A percentile compares a stretch with the other conserved stretches of the same genome.
These are phyloP conservation scores for Coffea humblotiana DNA, from an alignment of 305 asterid genomes.

Conservation along the genomic window DNA sequence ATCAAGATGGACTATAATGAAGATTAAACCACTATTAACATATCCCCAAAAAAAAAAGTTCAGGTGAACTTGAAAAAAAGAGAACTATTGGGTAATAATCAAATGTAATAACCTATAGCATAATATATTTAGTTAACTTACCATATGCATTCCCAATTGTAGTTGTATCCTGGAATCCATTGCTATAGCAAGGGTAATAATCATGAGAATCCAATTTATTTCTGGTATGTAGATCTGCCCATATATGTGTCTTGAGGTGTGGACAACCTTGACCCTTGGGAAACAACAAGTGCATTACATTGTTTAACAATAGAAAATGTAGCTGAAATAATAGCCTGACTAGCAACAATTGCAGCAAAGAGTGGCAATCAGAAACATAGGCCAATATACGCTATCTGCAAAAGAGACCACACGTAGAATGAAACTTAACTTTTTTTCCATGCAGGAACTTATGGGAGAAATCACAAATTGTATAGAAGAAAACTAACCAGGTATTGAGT, in stretches of 20 bases:
- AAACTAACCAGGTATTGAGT: slow-evolving; percentile 80
- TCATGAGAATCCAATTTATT: slow-evolving; percentile 60
- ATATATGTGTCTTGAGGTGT: slow-evolving; percentile 46
- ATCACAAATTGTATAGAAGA: slow-evolving; percentile 12
- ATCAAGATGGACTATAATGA: not conserved
- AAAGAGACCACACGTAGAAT: slow-evolving; percentile 14
- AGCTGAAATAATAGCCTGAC: slow-evolving; percentile 51
- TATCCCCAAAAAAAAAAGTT: not conserved
- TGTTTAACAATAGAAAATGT: slow-evolving; percentile 63
- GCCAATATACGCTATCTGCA: slow-evolving; percentile 64
- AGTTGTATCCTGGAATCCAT: slow-evolving; percentile 49
- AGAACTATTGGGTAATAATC: not conserved
- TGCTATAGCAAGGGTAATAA: slow-evolving; percentile 48
- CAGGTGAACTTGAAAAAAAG: not conserved
- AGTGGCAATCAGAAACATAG: slow-evolving; percentile 48
- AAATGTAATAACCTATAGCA: not conserved
- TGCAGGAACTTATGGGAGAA: slow-evolving; percentile 4
- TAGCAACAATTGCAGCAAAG: slow-evolving; percentile 58
- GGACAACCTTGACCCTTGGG: slow-evolving; percentile 55
- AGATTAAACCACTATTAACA: not conserved
- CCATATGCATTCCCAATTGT: slow-evolving; percentile 78
- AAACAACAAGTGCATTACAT: slow-evolving; percentile 52
- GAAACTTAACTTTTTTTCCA: not conserved
- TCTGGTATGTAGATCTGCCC: slow-evolving; percentile 68
- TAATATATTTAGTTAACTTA: slow-evolving; percentile 32